Base-by-base conservation (phyloP, 192 early-diverging fungal species). In the Rhizoclosmatium globosum region DNA sequence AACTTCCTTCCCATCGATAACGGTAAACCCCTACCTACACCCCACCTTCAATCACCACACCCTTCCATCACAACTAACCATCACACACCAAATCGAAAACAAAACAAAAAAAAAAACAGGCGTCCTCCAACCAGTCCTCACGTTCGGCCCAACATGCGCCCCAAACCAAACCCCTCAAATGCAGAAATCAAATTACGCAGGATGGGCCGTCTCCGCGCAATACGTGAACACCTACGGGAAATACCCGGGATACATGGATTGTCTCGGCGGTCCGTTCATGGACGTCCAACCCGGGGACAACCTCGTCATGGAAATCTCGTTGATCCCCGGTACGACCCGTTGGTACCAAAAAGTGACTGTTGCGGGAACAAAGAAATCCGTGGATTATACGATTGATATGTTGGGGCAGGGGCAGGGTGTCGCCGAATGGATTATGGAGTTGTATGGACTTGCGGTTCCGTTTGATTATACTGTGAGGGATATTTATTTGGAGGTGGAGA, bases 91-190 rank as follows among this genome's bases (percentile, higher is more conserved):
- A n/a, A n/a, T n/a, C n/a, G n/a, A n/a, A n/a, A n/a, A n/a, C 31
- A 31, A 31, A 31, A 0, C 31, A 31, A 31, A 31, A 31, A 0
- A 31, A 31, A 31, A 31, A 31, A 31, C 19, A 56, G 53, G 77
- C 4, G 77, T 78, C 23, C 77, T 78, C n/a, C 68, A 78, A 56
- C 65, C 77, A 9, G 77, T 78, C n/a, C 17, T 68, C 2, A 78
- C 77, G 4, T 78, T 64, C 43, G 77, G 77, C 41, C n/a, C 42
- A 9, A 71, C 77, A 7, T 78, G 77, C 43, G 77, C 43, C 1
- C 77, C 77, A 7, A 31, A 31, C 15, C 11, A 64, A 67, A 76
- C 45, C 23, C 11, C 67, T 19, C 15, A 13, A 15, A 7, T 17
- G 15, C 39, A 9, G 39, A 31, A 23, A 9, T 19, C 50, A 19